These are phyloP conservation scores for Gigaspora rosea DNA, from an alignment of 192 early-diverging fungal species.

Conservation along the genomic window DNA sequence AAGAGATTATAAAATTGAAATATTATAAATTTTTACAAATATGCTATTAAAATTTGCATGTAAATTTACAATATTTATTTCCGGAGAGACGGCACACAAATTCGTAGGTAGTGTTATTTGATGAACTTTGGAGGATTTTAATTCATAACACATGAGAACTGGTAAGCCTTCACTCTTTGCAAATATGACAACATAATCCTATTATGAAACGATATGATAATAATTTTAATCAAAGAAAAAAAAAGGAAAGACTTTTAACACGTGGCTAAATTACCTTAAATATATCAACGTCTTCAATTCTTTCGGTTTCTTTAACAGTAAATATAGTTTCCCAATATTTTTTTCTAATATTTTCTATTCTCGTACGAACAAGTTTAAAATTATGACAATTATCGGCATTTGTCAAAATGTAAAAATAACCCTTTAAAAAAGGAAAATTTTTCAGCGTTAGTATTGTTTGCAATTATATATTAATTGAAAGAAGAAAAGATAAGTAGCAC, in stretches of 20 bases:
- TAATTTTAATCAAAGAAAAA: neutral
- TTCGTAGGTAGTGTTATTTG: slow-evolving; percentile 50
- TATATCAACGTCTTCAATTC: slow-evolving; percentile 77
- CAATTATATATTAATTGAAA: too few relatives aligned
- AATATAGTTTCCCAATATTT: slow-evolving; percentile 63
- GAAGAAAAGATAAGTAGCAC: too few relatives aligned
- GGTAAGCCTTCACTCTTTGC: slow-evolving; percentile 54
- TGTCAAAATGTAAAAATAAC: slow-evolving; percentile 55
- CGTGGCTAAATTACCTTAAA: slow-evolving; percentile 50
- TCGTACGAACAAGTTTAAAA: slow-evolving; percentile 62
- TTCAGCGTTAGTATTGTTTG: neutral
- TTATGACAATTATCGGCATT: slow-evolving; percentile 55
- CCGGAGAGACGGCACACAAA: slow-evolving; percentile 62
- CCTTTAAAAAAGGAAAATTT: neutral
- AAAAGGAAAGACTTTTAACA: neutral
- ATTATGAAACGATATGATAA: neutral
- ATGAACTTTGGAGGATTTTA: slow-evolving; percentile 40
- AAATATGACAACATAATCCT: slow-evolving; percentile 54
- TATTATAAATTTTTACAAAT: neutral
- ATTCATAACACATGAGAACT: slow-evolving; percentile 54
- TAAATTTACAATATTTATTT: slow-evolving; percentile 53
- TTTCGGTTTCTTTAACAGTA: slow-evolving; percentile 56
- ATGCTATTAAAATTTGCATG: neutral
- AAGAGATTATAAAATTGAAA: neutral
- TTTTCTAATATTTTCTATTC: slow-evolving; percentile 39